Conservation (phyloP, 169 alveolate genomes). For the Eimeria maxima region DNA sequence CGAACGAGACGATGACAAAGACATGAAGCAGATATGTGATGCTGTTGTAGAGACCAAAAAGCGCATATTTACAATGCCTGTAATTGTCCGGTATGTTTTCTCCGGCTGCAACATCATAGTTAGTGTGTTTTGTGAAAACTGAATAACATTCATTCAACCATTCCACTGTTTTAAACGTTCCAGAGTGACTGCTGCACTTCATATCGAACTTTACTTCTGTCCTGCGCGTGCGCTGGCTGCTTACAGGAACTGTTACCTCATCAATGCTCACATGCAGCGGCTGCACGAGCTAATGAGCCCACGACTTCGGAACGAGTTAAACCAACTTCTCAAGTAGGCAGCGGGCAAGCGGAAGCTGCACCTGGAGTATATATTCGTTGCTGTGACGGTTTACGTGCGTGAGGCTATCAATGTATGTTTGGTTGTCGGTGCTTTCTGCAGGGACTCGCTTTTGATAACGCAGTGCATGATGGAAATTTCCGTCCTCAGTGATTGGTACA, state of each 20-base stretch:
- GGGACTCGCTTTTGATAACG: constrained; percentile 91
- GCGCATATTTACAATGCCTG: constrained; percentile 74
- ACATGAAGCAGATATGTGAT: constrained; percentile 69
- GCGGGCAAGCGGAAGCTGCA: neutral
- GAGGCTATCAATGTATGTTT: neutral
- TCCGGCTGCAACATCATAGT: neutral
- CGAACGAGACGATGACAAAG: constrained; percentile 78
- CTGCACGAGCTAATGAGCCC: constrained; percentile 88
- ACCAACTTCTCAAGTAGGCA: constrained; percentile 83
- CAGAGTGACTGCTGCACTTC: neutral
- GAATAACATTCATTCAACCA: no score
- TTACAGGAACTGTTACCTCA: constrained; percentile 87
- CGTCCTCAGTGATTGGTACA: constrained; percentile 90
- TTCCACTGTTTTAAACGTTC: neutral
- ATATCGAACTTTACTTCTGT: neutral
- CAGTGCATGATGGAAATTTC: constrained; percentile 94
- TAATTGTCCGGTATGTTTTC: constrained; percentile 68
- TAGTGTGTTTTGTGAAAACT: neutral
- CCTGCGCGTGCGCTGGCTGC: neutral
- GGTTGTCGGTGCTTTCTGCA: constrained; percentile 55
- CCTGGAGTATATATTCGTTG: neutral
- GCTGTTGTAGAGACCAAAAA: constrained; percentile 80
- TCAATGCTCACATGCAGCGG: constrained; percentile 93
- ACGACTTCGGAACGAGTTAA: constrained; percentile 85
- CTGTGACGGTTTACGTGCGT: neutral